Evolutionary conservation across 2,329 filamentous ascomycete species (phyloP), one percentile per base, ranked within the genome.

Genomic region (Fusarium buxicola): DNA sequence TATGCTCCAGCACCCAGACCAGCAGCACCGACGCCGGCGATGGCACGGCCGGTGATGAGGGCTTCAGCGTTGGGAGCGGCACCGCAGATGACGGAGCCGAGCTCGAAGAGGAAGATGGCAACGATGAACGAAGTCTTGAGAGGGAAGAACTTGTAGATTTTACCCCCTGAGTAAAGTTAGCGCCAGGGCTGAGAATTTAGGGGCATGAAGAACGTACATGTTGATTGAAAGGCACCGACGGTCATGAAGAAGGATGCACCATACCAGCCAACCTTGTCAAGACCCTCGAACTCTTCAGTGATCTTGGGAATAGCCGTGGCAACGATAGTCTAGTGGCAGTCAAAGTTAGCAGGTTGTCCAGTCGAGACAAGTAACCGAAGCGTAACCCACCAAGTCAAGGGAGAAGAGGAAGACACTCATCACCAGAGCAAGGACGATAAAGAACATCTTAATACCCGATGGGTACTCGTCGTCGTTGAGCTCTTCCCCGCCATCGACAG

Each of bases 221-320:
- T 75, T 38, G 79, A 78, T 67, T 82, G 80, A 65, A 80, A 76
- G 55, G 74, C 75, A 9, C 77, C 81, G 27, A 81, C 69, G 2
- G 80, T 81, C 64, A 84, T 75, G 71, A 84, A 83, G 64, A 82
- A 86, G 36, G 82, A 82, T 13, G 82, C 79, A 3, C 83, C 84
- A 63, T 88, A 88, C 86, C 86, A 89, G 18, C 82, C 81, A 11
- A 85, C 80, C 59, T 86, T 81, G 31, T 79, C 77, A 15, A 86
- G 77, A 43, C 80, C 77, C 54, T 82, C 75, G 73, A 84, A 83
- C 35, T 83, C 78, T 61, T 79, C 80, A 2, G 84, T 85, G 66
- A 86, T 85, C 59, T 81, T 82, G 9, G 84, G 84, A 35, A 86
- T 84, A 9, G 83, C 84, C 0, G 83, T 85, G 5, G 82, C 82